Conservation (phyloP, 768 basidiomycete genomes). For the Daedaleopsis sinensis region DNA sequence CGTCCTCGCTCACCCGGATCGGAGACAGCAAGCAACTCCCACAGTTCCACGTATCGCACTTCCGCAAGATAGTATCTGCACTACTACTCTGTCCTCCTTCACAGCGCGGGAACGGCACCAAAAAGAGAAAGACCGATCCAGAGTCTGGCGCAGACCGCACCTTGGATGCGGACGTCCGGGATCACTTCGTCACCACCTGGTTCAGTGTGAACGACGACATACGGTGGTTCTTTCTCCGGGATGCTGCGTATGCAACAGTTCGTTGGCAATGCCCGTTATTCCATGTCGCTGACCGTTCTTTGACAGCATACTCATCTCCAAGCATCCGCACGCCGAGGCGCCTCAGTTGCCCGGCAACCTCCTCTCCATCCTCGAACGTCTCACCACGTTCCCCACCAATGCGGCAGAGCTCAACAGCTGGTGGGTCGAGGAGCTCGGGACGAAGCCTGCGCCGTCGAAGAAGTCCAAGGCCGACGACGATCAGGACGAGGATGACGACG, state of each 20-base stretch:
- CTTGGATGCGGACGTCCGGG: constrained; percentile 61
- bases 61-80: constrained; percentile 62
- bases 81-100: constrained; percentile 67
- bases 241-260: constrained; percentile 58
- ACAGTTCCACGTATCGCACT: constrained; percentile 69
- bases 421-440: constrained; percentile 75
- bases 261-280: constrained; percentile 1
- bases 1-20: constrained; percentile 14
- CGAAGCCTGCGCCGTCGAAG: constrained; percentile 41
- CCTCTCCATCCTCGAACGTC: constrained; percentile 42
- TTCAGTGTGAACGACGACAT: constrained; percentile 80
- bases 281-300: background rate
- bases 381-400: constrained; percentile 77
- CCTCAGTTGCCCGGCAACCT: constrained; percentile 33
- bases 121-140: constrained; percentile 20
- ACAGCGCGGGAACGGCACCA: constrained; percentile 23
- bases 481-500: constrained; percentile 35
- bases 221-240: constrained; percentile 87
- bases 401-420: constrained; percentile 69
- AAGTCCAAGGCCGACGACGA: constrained; percentile 17
- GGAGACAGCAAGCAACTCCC: constrained; percentile 35
- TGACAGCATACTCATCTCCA: constrained; percentile 36
- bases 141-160: constrained; percentile 34
- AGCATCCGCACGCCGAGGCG: constrained; percentile 30
- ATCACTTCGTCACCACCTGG: constrained; percentile 71